Evolutionary conservation across 2,329 filamentous ascomycete genomes (phyloP).

Genomic region (Emericellopsis atlantica): DNA sequence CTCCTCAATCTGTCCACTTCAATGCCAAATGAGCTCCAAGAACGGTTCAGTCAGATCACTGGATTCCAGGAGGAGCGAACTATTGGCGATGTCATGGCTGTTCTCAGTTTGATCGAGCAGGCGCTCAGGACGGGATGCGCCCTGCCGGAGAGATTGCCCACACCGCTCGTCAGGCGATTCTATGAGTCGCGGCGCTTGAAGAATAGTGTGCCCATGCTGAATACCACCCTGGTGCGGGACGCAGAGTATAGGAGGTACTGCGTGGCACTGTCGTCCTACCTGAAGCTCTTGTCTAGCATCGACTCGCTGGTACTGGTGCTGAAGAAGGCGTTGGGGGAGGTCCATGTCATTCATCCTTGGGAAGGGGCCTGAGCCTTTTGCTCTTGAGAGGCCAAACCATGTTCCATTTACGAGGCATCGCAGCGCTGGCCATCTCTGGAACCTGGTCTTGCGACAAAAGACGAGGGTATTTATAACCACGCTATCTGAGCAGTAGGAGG

Average conservation of each 20-base stretch:
- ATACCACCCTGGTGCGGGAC: slow-evolving; percentile 19
- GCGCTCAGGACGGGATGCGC: slow-evolving; percentile 32
- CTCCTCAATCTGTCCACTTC: slow-evolving; percentile 18
- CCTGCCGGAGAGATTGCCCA: slow-evolving; percentile 31
- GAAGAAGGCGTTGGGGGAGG: slow-evolving; percentile 29
- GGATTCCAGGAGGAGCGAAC: slow-evolving; percentile 27
- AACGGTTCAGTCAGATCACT: slow-evolving; percentile 19
- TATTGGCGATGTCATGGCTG: slow-evolving; percentile 38
- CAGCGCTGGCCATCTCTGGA: no score
- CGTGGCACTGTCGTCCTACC: slow-evolving; percentile 28
- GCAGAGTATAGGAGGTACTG: slow-evolving; percentile 31
- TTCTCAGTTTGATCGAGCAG: slow-evolving; percentile 31
- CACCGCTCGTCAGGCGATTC: slow-evolving; percentile 26
- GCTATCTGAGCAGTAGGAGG: no score
- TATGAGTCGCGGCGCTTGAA: slow-evolving; percentile 12
- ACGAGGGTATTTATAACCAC: no score
- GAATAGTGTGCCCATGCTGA: slow-evolving; percentile 14
- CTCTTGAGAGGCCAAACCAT: no score
- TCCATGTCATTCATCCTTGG: slow-evolving; percentile 17
- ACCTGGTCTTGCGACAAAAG: no score
- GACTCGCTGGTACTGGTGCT: slow-evolving; percentile 31
- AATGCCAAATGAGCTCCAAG: slow-evolving; percentile 25
- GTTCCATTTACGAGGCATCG: no score
- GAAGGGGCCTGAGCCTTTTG: slow-evolving; percentile 4
- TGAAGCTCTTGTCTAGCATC: slow-evolving; percentile 26